A percentile compares a stretch with the other conserved stretches of the same genome.
Evolutionary conservation across 1,139 yeast genomes (phyloP).

Genomic region (Lodderomyces metapsilosis): DNA sequence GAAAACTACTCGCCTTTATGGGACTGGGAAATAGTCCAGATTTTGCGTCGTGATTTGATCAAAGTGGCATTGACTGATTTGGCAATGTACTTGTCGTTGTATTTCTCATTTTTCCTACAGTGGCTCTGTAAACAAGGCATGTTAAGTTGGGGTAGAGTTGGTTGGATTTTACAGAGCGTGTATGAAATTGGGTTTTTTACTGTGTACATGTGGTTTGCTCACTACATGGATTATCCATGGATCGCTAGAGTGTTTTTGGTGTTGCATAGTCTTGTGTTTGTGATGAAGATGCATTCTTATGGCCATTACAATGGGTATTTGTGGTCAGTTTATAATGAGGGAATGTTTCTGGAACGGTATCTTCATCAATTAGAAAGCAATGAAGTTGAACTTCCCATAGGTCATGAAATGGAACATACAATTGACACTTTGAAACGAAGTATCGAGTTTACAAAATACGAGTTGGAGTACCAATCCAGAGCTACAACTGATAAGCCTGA

Average conservation of each 20-base stretch:
- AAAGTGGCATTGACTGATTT: slow-evolving; percentile 70
- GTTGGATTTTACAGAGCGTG: slow-evolving; percentile 58
- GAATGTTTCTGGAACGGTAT: slow-evolving; percentile 43
- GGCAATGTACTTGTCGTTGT: slow-evolving; percentile 64
- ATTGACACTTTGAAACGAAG: slow-evolving; percentile 40
- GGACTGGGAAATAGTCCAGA: slow-evolving; percentile 49
- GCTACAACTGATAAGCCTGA: slow-evolving; percentile 18
- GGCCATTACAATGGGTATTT: slow-evolving; percentile 87
- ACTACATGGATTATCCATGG: slow-evolving; percentile 64
- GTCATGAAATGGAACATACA: slow-evolving; percentile 25
- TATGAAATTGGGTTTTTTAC: slow-evolving; percentile 53
- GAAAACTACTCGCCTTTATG: slow-evolving; percentile 25
- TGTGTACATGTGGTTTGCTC: slow-evolving; percentile 52
- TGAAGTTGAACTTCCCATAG: slow-evolving; percentile 18
- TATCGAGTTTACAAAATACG: slow-evolving; percentile 62
- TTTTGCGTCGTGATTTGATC: slow-evolving; percentile 54
- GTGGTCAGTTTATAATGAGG: slow-evolving; percentile 64
- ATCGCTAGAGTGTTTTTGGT: slow-evolving; percentile 80
- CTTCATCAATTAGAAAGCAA: slow-evolving; percentile 21
- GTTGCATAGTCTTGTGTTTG: slow-evolving; percentile 76
- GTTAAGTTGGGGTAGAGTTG: slow-evolving; percentile 58
- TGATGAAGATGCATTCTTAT: slow-evolving; percentile 93
- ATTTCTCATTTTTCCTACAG: slow-evolving; percentile 58
- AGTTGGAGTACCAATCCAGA: slow-evolving; percentile 49
- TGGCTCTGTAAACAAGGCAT: slow-evolving; percentile 37